phyloP scores from a whole-genome alignment of 1,284 basidiomycete genomes.

The Ceratobasidium sp. region DNA sequence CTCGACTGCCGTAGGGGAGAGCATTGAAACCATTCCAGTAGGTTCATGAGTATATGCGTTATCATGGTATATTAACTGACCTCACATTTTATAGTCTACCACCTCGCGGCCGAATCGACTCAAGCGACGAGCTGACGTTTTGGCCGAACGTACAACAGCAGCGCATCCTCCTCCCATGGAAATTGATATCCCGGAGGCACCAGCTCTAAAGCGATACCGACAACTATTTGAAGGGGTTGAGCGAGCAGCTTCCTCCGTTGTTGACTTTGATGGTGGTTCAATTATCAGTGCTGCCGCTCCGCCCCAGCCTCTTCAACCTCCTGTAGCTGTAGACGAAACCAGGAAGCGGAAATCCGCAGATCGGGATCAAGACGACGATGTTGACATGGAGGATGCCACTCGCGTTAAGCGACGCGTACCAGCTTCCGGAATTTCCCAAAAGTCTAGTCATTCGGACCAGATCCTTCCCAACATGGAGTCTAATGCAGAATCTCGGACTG shows the following conservation, averaged over 20 bases:
- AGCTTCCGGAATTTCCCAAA: neutral
- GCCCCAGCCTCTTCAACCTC: neutral
- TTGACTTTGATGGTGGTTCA: neutral
- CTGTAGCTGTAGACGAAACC: neutral
- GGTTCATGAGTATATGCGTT: neutral
- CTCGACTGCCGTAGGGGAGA: neutral
- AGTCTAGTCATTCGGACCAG: neutral
- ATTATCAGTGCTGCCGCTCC: neutral
- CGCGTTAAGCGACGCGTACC: conserved; percentile 9
- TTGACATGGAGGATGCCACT: conserved; percentile 14
- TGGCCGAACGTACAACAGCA: conserved; percentile 16
- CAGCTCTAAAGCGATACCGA: conserved; percentile 29
- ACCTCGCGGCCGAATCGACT: conserved; percentile 26
- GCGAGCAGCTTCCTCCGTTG: neutral
- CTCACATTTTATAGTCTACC: neutral
- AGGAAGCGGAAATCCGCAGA: conserved; percentile 27
- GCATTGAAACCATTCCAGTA: neutral
- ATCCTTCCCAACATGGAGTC: conserved; percentile 3
- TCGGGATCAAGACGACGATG: conserved; percentile 26
- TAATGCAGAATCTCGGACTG: conserved; percentile 11
- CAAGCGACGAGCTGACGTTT: conserved; percentile 34
- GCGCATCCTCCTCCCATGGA: conserved; percentile 1
- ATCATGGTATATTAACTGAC: neutral
- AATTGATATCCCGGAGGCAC: conserved; percentile 18
- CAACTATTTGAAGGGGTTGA: conserved; percentile 20